Base-by-base conservation (phyloP, 2,329 filamentous ascomycete species). In the Venturiaceae sp. region DNA sequence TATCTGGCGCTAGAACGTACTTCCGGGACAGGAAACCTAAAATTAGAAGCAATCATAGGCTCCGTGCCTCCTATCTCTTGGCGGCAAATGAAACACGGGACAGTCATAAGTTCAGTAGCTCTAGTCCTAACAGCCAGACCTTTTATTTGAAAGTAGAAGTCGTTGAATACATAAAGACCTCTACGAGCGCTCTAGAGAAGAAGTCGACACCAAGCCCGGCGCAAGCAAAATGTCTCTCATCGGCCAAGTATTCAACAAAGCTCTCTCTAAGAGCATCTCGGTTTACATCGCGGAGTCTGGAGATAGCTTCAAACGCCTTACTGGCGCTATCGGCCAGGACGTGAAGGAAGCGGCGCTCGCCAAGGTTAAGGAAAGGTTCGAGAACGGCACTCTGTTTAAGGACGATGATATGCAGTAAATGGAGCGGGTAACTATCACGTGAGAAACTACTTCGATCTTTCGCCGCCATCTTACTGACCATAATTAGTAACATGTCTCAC, bases 321-420 rank as follows among this genome's bases (percentile, higher is more conserved):
- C 53, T 41, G 21, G 53, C 53, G 53, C 53, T 26, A 55, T 55
- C 53, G 19, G 53, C 53, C 53, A 39, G 8, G 53, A 55, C 19
- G 19, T 55, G 14, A 55, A 39, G 53, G 53, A 55, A 13, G 53
- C 53, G 14, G 53, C 53, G 6, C 53, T 55, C 53, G 53, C 33
- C 21, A 55, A 55, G 53, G 53, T 41, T 28, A 55, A 55, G 33
- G 53, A 55, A 55, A 23, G 33, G n/a, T 55, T 55, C 33, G 36
- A 55, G 33, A 55, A 30, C 53, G 53, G 53, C 53, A 41, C n/a
- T 41, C 33, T 55, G 5, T 55, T 55, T n/a, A 39, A 55, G 33
- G 36, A 41, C 53, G 53, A 55, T 41, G 53, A 55, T 30, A 55
- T 55, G 53, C n/a, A 55, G 53, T 32, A 55, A 30, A 55, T 55